Percentiles rank a stretch among this genome's conserved stretches.
These are phyloP conservation scores for Moricandia moricandioides DNA, from an alignment of 345 rosid species.

Conservation along the genomic window DNA sequence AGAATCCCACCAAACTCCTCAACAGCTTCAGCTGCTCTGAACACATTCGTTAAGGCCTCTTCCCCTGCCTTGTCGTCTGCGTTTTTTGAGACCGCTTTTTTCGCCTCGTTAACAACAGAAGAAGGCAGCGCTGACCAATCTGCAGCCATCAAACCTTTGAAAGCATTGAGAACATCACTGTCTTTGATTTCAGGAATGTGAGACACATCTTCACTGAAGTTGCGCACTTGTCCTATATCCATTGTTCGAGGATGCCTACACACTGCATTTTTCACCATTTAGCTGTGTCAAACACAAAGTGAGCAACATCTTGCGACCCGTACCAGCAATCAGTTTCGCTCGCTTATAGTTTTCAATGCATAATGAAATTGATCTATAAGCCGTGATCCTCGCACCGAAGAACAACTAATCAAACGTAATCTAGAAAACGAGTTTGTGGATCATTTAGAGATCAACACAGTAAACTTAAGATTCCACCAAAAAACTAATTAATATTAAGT, in stretches of 20 bases:
- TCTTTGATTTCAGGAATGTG: slow-evolving; percentile 72
- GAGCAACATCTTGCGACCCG: too few relatives aligned
- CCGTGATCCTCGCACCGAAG: neutral
- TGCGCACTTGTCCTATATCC: slow-evolving; percentile 49
- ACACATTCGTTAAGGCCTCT: slow-evolving; percentile 64
- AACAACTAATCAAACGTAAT: neutral
- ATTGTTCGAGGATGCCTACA: slow-evolving; percentile 39
- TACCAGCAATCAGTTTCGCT: too few relatives aligned
- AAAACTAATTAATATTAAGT: neutral
- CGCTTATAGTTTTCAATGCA: neutral
- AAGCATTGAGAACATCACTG: slow-evolving; percentile 47
- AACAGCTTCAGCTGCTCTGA: slow-evolving; percentile 82
- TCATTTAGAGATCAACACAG: neutral
- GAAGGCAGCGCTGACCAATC: slow-evolving; percentile 75
- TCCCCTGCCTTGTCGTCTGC: slow-evolving; percentile 72
- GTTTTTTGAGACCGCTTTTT: slow-evolving; percentile 55
- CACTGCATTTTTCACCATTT: slow-evolving; percentile 37
- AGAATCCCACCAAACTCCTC: slow-evolving; percentile 78
- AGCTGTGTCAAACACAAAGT: neutral
- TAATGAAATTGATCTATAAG: neutral
- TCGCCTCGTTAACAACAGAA: slow-evolving; percentile 46
- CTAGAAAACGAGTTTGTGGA: too few relatives aligned
- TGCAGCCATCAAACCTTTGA: slow-evolving; percentile 83
- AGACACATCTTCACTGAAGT: slow-evolving; percentile 58
- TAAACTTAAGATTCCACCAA: neutral